These are phyloP conservation scores for Arabidopsis lyrata DNA, from an alignment of 441 rosid species.

Conservation along the genomic window DNA sequence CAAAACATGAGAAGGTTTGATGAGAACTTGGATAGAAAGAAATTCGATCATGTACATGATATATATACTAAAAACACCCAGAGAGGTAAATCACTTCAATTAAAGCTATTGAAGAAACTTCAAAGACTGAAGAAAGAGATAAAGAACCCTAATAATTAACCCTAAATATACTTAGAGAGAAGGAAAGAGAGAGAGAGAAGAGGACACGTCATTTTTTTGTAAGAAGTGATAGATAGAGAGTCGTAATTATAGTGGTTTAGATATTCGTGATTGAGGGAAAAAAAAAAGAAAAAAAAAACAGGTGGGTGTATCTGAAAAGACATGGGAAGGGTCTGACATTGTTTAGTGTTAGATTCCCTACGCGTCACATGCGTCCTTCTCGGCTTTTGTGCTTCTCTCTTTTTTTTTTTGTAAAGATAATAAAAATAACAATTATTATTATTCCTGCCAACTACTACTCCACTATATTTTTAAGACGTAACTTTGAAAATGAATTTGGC, in stretches of 20 bases:
- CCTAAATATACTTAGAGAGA: conserved; percentile 7
- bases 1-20: neutral
- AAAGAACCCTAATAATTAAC: conserved; percentile 32
- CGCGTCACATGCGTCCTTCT: conserved; percentile 51
- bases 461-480: conserved; percentile 12
- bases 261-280: conserved; percentile 25
- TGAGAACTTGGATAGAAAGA: neutral
- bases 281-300: neutral
- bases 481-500: conserved; percentile 22
- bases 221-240: conserved; percentile 23
- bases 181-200: conserved; percentile 17
- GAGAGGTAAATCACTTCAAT: neutral
- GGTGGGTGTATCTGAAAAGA: conserved; percentile 46
- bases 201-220: neutral
- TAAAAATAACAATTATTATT: neutral
- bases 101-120: neutral
- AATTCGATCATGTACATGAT: neutral
- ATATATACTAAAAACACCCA: neutral
- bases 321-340: conserved; percentile 44
- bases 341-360: conserved; percentile 48
- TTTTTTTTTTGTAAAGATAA: neutral
- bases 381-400: conserved; percentile 31
- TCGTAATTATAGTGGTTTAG: conserved; percentile 44
- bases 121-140: conserved; percentile 6
- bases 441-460: conserved; percentile 40